These are phyloP conservation scores for Epichloe uncinata DNA, from an alignment of 2,329 filamentous ascomycete genomes.

Conservation along the genomic window DNA sequence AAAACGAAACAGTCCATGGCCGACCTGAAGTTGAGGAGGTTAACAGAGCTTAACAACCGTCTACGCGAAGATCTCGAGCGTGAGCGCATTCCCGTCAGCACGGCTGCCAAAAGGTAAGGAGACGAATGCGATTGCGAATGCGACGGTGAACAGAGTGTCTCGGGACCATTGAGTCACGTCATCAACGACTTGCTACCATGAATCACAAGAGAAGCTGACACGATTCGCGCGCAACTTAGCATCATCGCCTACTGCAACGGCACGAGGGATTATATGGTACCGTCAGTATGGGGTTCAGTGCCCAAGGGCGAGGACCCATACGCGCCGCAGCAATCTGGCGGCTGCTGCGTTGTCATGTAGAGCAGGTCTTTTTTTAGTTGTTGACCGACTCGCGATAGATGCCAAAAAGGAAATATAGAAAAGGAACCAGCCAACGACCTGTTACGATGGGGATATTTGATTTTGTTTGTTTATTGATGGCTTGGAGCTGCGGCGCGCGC, in stretches of 20 bases:
- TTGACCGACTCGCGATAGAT: slow-evolving; percentile 3
- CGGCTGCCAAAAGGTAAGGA: slow-evolving; percentile 72
- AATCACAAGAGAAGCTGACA: neutral
- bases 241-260: slow-evolving; percentile 97
- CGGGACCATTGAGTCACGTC: neutral
- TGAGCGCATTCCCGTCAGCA: slow-evolving; percentile 88
- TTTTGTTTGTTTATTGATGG: slow-evolving; percentile 2
- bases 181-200: neutral
- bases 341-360: slow-evolving; percentile 95
- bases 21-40: slow-evolving; percentile 86
- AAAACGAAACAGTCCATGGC: slow-evolving; percentile 99
- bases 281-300: slow-evolving; percentile 88
- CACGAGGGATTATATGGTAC: slow-evolving; percentile 98
- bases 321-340: slow-evolving; percentile 80
- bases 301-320: slow-evolving; percentile 97
- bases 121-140: slow-evolving; percentile 2
- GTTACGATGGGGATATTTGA: slow-evolving; percentile 3
- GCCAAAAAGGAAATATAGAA: slow-evolving; percentile 2
- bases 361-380: slow-evolving; percentile 1
- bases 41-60: slow-evolving; percentile 94
- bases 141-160: neutral
- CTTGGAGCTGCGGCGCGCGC: neutral
- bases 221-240: slow-evolving; percentile 32
- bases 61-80: slow-evolving; percentile 91
- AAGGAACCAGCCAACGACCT: slow-evolving; percentile 3